These are phyloP conservation scores for Phytophthora hybrid DNA, from an alignment of 352 stramenopile species.

Conservation along the genomic window DNA sequence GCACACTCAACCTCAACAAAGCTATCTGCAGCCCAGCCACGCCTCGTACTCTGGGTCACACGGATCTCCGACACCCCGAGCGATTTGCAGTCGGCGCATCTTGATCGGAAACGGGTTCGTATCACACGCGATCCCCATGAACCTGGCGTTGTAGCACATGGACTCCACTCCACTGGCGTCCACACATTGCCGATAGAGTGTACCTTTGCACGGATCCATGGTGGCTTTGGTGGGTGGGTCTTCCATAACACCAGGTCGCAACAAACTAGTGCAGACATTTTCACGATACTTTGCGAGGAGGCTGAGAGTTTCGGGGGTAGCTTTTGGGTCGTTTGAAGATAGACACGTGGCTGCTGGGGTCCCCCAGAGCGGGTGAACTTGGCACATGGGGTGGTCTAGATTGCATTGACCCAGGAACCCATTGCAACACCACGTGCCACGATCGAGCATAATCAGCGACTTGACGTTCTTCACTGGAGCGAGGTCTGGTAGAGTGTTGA, in stretches of 20 bases:
- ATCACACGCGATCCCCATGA: slow-evolving; percentile 34
- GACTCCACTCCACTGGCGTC: background rate
- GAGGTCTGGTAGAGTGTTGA: slow-evolving; percentile 24
- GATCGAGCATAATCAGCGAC: slow-evolving; percentile 7
- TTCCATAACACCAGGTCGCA: slow-evolving; percentile 5
- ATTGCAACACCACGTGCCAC: slow-evolving; percentile 35
- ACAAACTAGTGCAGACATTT: slow-evolving; percentile 3
- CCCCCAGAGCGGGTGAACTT: slow-evolving; percentile 23
- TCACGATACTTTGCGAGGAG: slow-evolving; percentile 10
- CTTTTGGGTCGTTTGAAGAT: background rate
- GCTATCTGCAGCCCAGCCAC: slow-evolving; percentile 34
- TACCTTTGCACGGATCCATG: slow-evolving; percentile 41
- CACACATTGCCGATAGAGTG: slow-evolving; percentile 39
- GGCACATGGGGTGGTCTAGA: slow-evolving; percentile 16
- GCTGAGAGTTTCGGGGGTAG: slow-evolving; percentile 14
- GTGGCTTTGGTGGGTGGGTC: slow-evolving; percentile 6
- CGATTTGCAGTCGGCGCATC: slow-evolving; percentile 30
- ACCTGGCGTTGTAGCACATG: slow-evolving; percentile 44
- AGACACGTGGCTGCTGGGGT: slow-evolving; percentile 25
- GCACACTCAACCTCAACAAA: no score
- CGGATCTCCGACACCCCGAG: slow-evolving; percentile 12
- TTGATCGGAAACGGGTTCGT: slow-evolving; percentile 20
- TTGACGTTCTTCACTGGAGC: slow-evolving; percentile 10
- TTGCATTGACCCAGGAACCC: slow-evolving; percentile 36
- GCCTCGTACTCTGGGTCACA: slow-evolving; percentile 33